Evolutionary conservation across 148 eudicot species (phyloP).

Genomic region (Suaeda aralocaspica): DNA sequence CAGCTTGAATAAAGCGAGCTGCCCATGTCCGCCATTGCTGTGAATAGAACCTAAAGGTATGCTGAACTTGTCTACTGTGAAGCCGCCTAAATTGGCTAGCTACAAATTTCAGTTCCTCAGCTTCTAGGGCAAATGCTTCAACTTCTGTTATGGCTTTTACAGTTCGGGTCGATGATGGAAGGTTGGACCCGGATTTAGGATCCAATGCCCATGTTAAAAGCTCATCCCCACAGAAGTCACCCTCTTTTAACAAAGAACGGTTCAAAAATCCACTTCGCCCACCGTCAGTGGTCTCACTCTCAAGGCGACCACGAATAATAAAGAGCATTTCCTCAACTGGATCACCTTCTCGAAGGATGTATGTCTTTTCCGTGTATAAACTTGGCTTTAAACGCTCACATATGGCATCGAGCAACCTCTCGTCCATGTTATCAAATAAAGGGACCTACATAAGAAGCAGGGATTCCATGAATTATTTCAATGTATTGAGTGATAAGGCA

Average conservation of each 20-base stretch:
- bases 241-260: conserved; percentile 69
- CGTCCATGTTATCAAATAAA: conserved; percentile 88
- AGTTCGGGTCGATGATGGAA: conserved; percentile 82
- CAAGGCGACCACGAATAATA: conserved; percentile 86
- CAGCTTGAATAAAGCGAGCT: conserved; percentile 84
- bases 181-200: conserved; percentile 71
- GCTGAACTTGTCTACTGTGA: conserved; percentile 87
- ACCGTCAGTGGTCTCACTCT: conserved; percentile 87
- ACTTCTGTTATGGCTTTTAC: conserved; percentile 77
- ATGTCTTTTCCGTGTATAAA: conserved; percentile 61
- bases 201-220: conserved; percentile 89
- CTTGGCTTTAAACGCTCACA: conserved; percentile 86
- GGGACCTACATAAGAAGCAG: conserved; percentile 49
- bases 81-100: conserved; percentile 87
- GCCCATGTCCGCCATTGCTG: conserved; percentile 95
- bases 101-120: conserved; percentile 81
- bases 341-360: conserved; percentile 85
- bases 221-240: conserved; percentile 86
- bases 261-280: conserved; percentile 87
- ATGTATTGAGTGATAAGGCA: no score
- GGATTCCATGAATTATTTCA: no score
- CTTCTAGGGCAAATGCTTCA: conserved; percentile 79
- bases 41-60: conserved; percentile 85
- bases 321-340: conserved; percentile 95
- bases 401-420: conserved; percentile 79